Base-by-base conservation (phyloP, 164 flowering plant species). In the Hamamelis virginiana region DNA sequence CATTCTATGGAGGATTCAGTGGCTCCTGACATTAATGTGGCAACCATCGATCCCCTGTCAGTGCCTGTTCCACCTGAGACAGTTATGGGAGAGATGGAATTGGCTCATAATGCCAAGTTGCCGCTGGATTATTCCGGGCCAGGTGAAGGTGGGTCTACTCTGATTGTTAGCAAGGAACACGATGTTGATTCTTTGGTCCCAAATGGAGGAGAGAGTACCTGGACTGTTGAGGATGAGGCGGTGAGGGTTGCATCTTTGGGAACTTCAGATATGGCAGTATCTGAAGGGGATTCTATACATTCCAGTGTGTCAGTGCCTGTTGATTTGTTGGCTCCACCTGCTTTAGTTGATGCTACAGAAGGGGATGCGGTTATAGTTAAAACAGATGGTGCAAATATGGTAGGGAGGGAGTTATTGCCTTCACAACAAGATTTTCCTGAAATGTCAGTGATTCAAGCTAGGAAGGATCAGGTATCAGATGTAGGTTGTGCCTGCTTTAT, bases 401-500 rank as follows among this genome's bases (percentile, higher is more conserved):
- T 26, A 67, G 69, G n/a, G 58, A 50, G 51, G 26, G 56, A 72
- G 19, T 43, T 50, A 45, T 63, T 66, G 19, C 56, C 50, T 25
- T 52, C 73, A 64, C 72, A 70, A 44, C 78, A 77, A 61, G 59
- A 69, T 62, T 4, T 58, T 61, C 72, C 69, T 56, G 71, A 67
- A 66, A 41, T 48, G 62, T 59, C 71, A 25, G 46, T 65, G 62
- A 65, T 63, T 48, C 73, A 73, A 47, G 70, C 64, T 46, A 74
- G 67, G 74, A 81, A 73, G 72, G 79, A 75, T 80, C 87, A 89
- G 94, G 92, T 87, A 83, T 83, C 85, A 74, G 81, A 75, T 79
- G 68, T 81, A 83, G 80, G 86, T 87, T 78, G 69, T 82, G 77
- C 85, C 80, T 82, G 58, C 72, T 64, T 73, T 56, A 46, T 69